These are phyloP conservation scores for Phylloporus arenicola DNA, from an alignment of 768 basidiomycete genomes.

Conservation along the genomic window DNA sequence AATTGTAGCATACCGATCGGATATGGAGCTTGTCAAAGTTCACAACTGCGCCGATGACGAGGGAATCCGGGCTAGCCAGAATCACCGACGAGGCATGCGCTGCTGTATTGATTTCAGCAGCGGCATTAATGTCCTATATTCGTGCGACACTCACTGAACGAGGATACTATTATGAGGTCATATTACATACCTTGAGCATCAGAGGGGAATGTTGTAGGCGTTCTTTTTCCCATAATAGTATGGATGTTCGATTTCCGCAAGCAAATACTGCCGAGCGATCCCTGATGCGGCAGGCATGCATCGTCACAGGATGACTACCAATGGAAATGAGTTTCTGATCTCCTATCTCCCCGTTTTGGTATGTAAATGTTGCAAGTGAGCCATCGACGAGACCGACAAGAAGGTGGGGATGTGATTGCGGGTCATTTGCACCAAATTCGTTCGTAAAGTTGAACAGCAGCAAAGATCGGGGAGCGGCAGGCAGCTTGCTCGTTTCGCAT, in stretches of 20 bases:
- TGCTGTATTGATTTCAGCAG: slow-evolving; percentile 44
- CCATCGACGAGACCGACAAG: slow-evolving; percentile 77
- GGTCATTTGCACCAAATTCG: slow-evolving; percentile 27
- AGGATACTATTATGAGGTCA: neutral
- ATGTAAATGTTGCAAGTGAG: slow-evolving; percentile 52
- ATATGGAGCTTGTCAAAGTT: slow-evolving; percentile 78
- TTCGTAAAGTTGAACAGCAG: slow-evolving; percentile 57
- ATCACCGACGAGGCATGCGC: slow-evolving; percentile 51
- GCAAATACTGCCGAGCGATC: slow-evolving; percentile 60
- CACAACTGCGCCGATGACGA: slow-evolving; percentile 62
- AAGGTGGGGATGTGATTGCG: slow-evolving; percentile 47
- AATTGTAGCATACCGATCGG: slow-evolving; percentile 49
- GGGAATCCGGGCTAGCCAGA: slow-evolving; percentile 46
- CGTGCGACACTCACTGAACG: slow-evolving; percentile 1
- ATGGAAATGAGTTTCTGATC: slow-evolving; percentile 59
- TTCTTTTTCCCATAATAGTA: slow-evolving; percentile 64
- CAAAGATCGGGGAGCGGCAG: slow-evolving; percentile 41
- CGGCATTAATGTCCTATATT: slow-evolving; percentile 49
- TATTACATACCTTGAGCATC: slow-evolving; percentile 52
- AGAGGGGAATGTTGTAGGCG: slow-evolving; percentile 64
- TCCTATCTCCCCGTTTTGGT: slow-evolving; percentile 35
- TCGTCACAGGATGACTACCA: slow-evolving; percentile 59
- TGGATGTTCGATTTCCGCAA: slow-evolving; percentile 60
- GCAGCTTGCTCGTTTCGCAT: slow-evolving; percentile 29
- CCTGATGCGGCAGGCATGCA: slow-evolving; percentile 52